These are phyloP conservation scores for Sodiomyces alkalinus DNA, from an alignment of 2,329 filamentous ascomycete species.

Conservation along the genomic window DNA sequence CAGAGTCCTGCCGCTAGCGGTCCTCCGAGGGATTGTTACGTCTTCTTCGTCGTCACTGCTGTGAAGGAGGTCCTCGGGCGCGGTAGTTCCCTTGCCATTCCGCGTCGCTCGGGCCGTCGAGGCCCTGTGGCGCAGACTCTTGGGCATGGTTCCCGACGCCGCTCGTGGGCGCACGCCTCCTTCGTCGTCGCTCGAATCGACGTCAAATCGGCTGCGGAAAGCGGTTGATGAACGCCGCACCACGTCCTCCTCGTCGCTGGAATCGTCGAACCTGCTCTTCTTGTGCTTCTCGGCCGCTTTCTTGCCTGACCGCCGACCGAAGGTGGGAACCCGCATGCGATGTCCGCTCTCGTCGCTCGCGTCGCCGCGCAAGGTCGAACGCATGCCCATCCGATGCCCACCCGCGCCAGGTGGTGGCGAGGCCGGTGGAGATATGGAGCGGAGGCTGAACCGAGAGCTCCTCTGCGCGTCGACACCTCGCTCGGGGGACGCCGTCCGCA, in stretches of 20 bases:
- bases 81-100: too few species aligned
- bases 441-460: slow-evolving; percentile 44
- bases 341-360: slow-evolving; percentile 19
- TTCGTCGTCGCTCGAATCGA: slow-evolving; percentile 55
- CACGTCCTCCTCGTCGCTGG: slow-evolving; percentile 47
- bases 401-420: slow-evolving; percentile 23
- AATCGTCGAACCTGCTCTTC: slow-evolving; percentile 43
- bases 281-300: slow-evolving; percentile 19
- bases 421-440: slow-evolving; percentile 53
- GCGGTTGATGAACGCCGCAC: slow-evolving; percentile 14
- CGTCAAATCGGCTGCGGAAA: slow-evolving; percentile 48
- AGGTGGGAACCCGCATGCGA: slow-evolving; percentile 25
- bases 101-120: slow-evolving; percentile 19
- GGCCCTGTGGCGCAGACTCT: slow-evolving; percentile 15
- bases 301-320: slow-evolving; percentile 21
- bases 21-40: slow-evolving; percentile 9
- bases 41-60: slow-evolving; percentile 33
- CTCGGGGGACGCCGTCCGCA: slow-evolving; percentile 39
- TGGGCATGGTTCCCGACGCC: slow-evolving; percentile 43
- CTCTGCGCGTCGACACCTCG: slow-evolving; percentile 14
- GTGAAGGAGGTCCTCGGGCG: slow-evolving; percentile 36
- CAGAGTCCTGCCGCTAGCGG: slow-evolving; percentile 6
- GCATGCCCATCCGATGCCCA: slow-evolving; percentile 27
- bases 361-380: slow-evolving; percentile 23
- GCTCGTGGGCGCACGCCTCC: slow-evolving; percentile 50